Percentiles rank a stretch among this genome's conserved stretches.
These are phyloP conservation scores for Cryptosporidium canis DNA, from an alignment of 169 alveolate genomes.

Conservation along the genomic window DNA sequence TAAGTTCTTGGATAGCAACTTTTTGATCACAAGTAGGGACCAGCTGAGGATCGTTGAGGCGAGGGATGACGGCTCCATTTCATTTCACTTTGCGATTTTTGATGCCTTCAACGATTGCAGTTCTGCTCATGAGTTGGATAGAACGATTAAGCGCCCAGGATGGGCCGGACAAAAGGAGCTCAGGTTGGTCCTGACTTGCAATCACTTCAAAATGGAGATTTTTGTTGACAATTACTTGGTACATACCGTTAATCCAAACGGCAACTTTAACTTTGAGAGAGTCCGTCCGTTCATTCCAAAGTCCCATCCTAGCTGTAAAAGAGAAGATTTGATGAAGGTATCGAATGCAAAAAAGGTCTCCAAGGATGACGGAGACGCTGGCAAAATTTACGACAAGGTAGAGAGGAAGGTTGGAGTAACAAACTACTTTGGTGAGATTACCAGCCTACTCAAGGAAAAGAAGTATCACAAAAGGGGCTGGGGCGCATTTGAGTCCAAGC, in stretches of 20 bases:
- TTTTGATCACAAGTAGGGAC: conserved; percentile 12
- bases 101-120: background rate
- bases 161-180: background rate
- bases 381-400: background rate
- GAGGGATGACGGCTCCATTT: background rate
- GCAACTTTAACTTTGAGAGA: conserved; percentile 58
- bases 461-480: conserved; percentile 48
- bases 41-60: background rate
- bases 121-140: background rate
- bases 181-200: background rate
- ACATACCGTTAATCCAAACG: conserved; percentile 36
- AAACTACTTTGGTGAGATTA: conserved; percentile 12
- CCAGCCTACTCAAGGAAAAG: conserved; percentile 5
- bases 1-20: conserved; percentile 7
- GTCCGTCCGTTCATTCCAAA: conserved; percentile 48
- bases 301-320: conserved; percentile 8
- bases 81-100: background rate
- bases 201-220: conserved; percentile 47
- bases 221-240: background rate
- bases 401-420: conserved; percentile 13
- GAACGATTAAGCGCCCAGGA: background rate
- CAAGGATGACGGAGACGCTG: background rate
- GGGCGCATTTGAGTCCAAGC: conserved; percentile 12
- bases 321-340: conserved; percentile 30
- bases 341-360: background rate